These are phyloP conservation scores for Musa balbisiana DNA, from an alignment of 202 grass and related monocot species.

Conservation along the genomic window DNA sequence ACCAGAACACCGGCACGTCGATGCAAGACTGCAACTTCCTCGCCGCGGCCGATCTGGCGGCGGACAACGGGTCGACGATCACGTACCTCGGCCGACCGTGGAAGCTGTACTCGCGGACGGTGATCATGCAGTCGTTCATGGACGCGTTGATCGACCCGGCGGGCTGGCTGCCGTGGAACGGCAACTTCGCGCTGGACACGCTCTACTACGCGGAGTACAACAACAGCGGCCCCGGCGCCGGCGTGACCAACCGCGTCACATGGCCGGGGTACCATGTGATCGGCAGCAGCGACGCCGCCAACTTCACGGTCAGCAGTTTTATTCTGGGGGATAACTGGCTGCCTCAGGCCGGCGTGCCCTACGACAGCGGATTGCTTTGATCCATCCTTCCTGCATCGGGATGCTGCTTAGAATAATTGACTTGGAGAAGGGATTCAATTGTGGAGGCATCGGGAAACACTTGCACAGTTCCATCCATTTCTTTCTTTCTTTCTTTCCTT, in stretches of 20 bases:
- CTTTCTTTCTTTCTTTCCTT: too few species aligned
- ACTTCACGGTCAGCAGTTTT: constrained; percentile 70
- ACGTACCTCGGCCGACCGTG: constrained; percentile 77
- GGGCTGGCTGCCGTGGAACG: constrained; percentile 82
- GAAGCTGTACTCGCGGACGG: constrained; percentile 67
- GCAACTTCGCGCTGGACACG: constrained; percentile 56
- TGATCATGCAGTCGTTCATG: constrained; percentile 62
- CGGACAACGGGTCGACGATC: not conserved
- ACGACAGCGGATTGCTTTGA: constrained; percentile 45
- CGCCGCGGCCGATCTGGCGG: constrained; percentile 46
- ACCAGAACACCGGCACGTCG: constrained; percentile 66
- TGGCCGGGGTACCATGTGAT: constrained; percentile 74
- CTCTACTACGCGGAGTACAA: constrained; percentile 76
- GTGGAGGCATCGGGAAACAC: too few species aligned
- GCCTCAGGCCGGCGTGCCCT: constrained; percentile 57
- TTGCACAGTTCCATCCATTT: too few species aligned
- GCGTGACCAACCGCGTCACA: constrained; percentile 38
- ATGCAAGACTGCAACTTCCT: constrained; percentile 52
- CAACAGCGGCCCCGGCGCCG: constrained; percentile 47
- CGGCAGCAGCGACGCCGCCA: constrained; percentile 38
- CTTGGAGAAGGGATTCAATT: too few species aligned
- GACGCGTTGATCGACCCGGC: constrained; percentile 36
- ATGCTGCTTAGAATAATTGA: not conserved
- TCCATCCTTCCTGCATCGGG: not conserved
- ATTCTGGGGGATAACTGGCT: constrained; percentile 66